These are phyloP conservation scores for Aspergillus proliferans DNA, from an alignment of 2,329 filamentous ascomycete genomes.

Conservation along the genomic window DNA sequence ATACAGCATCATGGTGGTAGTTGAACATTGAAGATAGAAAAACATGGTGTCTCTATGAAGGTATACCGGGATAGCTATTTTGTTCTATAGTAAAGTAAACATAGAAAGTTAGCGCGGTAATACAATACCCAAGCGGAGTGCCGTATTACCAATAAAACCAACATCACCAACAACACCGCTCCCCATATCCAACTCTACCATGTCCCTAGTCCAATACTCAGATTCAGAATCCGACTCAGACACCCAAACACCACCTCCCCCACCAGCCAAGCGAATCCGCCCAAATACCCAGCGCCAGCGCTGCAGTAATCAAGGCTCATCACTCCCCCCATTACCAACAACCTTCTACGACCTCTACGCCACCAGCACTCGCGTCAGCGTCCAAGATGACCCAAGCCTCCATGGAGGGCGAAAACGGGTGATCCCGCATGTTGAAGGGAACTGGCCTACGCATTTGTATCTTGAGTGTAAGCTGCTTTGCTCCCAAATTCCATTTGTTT, in stretches of 20 bases:
- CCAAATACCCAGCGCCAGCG: constrained; percentile 3
- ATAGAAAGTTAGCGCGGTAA: background rate
- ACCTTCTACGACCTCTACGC: constrained; percentile 88
- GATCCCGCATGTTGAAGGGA: constrained; percentile 76
- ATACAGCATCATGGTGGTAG: too few species aligned
- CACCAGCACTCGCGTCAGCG: constrained; percentile 68
- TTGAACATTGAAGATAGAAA: too few species aligned
- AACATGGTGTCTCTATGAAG: too few species aligned
- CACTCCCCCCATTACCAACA: constrained; percentile 67
- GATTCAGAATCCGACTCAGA: constrained; percentile 38
- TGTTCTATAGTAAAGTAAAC: too few species aligned
- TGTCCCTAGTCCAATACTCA: constrained; percentile 63
- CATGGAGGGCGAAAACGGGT: constrained; percentile 79
- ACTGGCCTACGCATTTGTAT: constrained; percentile 91
- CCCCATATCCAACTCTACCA: constrained; percentile 19
- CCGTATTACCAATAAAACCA: background rate
- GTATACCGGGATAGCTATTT: too few species aligned
- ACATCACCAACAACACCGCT: background rate
- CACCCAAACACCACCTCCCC: constrained; percentile 12
- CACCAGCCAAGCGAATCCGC: constrained; percentile 20
- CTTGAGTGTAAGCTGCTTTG: constrained; percentile 69
- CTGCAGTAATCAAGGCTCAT: constrained; percentile 12
- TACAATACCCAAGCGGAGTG: background rate
- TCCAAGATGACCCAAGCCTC: constrained; percentile 72
- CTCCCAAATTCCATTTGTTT: background rate